Evolutionary conservation across 176 grass and related monocot species (phyloP).

Genomic region (Chloris gayana): DNA sequence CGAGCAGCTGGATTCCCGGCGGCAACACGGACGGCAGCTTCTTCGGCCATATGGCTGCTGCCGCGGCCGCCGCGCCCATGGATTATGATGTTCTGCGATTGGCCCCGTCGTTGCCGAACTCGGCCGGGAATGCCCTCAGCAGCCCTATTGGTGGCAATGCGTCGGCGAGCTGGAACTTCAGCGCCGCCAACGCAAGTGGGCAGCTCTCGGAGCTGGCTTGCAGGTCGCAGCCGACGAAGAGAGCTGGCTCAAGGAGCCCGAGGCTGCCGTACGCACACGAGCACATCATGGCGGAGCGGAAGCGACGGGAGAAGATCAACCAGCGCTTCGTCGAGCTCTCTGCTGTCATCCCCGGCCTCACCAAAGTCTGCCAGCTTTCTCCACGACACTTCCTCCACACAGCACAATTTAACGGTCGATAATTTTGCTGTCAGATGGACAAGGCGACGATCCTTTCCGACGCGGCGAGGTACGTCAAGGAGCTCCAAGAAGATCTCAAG

Average conservation of each 20-base stretch:
- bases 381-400: too few relatives aligned
- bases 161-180: slow-evolving; percentile 49
- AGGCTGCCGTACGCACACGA: slow-evolving; percentile 43
- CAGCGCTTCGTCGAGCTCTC: slow-evolving; percentile 74
- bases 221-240: not conserved
- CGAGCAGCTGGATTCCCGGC: slow-evolving; percentile 41
- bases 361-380: slow-evolving; percentile 44
- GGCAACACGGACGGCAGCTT: slow-evolving; percentile 1
- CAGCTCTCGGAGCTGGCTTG: not conserved
- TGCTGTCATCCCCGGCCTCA: slow-evolving; percentile 65
- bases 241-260: not conserved
- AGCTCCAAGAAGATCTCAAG: slow-evolving; percentile 59
- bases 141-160: not conserved
- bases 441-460: slow-evolving; percentile 71
- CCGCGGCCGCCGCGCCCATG: not conserved
- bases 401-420: not conserved
- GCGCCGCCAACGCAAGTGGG: not conserved
- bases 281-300: slow-evolving; percentile 69
- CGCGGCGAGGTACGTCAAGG: slow-evolving; percentile 58
- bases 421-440: slow-evolving; percentile 49
- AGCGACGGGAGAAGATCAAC: slow-evolving; percentile 79
- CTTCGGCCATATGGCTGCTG: not conserved
- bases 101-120: not conserved
- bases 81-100: not conserved
- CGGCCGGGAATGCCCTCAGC: not conserved